phyloP scores from a whole-genome alignment of 306 rosid species.

The Ormosia semicastrata region DNA sequence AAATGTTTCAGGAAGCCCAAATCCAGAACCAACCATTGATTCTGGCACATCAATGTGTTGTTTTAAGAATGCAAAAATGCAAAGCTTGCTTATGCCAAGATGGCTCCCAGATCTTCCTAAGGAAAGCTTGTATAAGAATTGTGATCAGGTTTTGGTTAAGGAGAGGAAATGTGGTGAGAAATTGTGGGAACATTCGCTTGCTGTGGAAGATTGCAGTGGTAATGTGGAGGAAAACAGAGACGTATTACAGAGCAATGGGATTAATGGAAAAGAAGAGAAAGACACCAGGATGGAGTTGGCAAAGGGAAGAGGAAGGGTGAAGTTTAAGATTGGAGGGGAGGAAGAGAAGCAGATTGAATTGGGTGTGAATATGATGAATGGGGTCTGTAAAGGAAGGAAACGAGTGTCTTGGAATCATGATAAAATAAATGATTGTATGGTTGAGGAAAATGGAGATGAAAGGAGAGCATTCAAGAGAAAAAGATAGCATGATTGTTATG shows the following conservation, averaged over 20 bases:
- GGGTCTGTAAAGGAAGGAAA: constrained; percentile 47
- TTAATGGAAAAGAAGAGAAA: constrained; percentile 32
- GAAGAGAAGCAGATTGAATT: constrained; percentile 20
- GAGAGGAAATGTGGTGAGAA: constrained; percentile 59
- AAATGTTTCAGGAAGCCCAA: neutral
- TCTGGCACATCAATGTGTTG: neutral
- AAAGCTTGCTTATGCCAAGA: constrained; percentile 47
- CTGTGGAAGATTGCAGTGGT: neutral
- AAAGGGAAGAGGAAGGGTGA: constrained; percentile 45
- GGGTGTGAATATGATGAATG: constrained; percentile 33
- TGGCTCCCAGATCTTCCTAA: constrained; percentile 73
- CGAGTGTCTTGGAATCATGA: constrained; percentile 41
- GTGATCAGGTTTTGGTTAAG: constrained; percentile 8
- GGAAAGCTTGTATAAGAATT: constrained; percentile 5
- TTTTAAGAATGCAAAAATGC: neutral
- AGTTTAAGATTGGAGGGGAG: constrained; percentile 49
- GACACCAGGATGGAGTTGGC: constrained; percentile 20
- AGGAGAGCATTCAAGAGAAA: constrained; percentile 23
- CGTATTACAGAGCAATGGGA: neutral
- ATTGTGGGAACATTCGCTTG: constrained; percentile 54
- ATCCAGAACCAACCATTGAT: constrained; percentile 10
- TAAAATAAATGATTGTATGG: constrained; percentile 1
- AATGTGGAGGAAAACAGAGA: neutral
- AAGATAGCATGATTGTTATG: neutral
- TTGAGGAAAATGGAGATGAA: constrained; percentile 25